phyloP scores from a whole-genome alignment of 805 yeast species.

The Nakazawaea ishiwadae region DNA sequence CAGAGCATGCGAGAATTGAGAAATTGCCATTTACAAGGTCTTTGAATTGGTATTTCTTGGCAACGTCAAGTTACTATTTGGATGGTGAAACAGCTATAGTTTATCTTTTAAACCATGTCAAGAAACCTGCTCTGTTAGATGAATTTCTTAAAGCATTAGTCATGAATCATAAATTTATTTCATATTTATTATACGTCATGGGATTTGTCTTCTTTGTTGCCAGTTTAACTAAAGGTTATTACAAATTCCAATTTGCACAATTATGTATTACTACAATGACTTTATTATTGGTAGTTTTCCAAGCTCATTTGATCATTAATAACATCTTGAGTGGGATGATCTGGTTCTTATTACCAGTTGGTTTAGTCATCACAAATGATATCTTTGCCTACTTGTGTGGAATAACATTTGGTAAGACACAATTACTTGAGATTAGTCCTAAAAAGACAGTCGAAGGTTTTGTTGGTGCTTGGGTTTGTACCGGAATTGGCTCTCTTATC shows the following conservation, averaged over 20 bases:
- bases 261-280: constrained; percentile 94
- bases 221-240: constrained; percentile 82
- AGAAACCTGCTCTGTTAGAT: constrained; percentile 4
- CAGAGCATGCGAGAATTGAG: constrained; percentile 74
- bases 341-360: constrained; percentile 92
- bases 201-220: constrained; percentile 91
- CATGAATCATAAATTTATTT: constrained; percentile 73
- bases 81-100: constrained; percentile 81
- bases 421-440: constrained; percentile 88
- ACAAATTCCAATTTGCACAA: constrained; percentile 91
- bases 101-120: constrained; percentile 40
- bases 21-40: constrained; percentile 77
- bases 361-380: constrained; percentile 89
- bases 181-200: constrained; percentile 76
- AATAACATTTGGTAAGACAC: constrained; percentile 91
- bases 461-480: constrained; percentile 95
- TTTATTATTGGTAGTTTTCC: constrained; percentile 81
- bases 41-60: constrained; percentile 89
- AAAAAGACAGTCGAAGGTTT: constrained; percentile 98
- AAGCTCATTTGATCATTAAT: constrained; percentile 87
- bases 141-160: constrained; percentile 16
- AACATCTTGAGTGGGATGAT: constrained; percentile 87
- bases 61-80: constrained; percentile 82
- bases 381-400: constrained; percentile 97
- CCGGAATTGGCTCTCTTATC: constrained; percentile 67